Conservation (phyloP, 208 protist species). For the Leishmania tarentolae region DNA sequence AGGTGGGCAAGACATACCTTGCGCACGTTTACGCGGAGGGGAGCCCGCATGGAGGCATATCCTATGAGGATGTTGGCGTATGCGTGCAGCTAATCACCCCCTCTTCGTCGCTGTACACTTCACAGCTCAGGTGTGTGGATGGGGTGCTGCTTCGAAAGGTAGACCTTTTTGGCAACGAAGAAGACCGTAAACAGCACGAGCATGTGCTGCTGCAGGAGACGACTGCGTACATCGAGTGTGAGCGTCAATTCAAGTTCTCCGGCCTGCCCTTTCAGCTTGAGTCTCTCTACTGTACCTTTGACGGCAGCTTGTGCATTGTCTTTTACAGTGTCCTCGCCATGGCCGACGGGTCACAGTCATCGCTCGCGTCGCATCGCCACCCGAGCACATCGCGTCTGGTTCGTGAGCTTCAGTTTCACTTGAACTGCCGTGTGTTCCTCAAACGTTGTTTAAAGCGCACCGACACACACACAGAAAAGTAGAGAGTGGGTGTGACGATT, state of each 20-base stretch:
- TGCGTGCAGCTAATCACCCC: constrained; percentile 38
- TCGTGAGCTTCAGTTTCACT: constrained; percentile 54
- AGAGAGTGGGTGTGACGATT: background rate
- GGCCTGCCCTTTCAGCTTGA: constrained; percentile 62
- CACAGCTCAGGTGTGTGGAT: constrained; percentile 28
- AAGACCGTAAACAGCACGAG: constrained; percentile 37
- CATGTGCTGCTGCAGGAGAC: constrained; percentile 27
- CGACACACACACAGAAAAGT: background rate
- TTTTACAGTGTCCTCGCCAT: constrained; percentile 42
- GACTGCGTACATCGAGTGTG: constrained; percentile 46
- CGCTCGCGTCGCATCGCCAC: constrained; percentile 8
- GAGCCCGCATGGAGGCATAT: constrained; percentile 50
- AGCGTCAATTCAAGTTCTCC: constrained; percentile 62
- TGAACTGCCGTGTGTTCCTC: constrained; percentile 54
- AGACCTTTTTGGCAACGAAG: constrained; percentile 18
- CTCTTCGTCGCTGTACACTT: constrained; percentile 5
- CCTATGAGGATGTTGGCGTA: constrained; percentile 48
- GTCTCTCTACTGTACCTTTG: constrained; percentile 66
- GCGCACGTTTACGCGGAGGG: constrained; percentile 40
- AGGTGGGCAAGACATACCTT: constrained; percentile 47
- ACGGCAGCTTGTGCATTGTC: constrained; percentile 57
- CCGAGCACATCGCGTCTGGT: constrained; percentile 48
- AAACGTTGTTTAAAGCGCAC: constrained; percentile 10
- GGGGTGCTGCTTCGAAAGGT: constrained; percentile 54
- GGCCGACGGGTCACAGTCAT: background rate